Base-by-base conservation (phyloP, 768 basidiomycete species). In the Mycena capillaripes region DNA sequence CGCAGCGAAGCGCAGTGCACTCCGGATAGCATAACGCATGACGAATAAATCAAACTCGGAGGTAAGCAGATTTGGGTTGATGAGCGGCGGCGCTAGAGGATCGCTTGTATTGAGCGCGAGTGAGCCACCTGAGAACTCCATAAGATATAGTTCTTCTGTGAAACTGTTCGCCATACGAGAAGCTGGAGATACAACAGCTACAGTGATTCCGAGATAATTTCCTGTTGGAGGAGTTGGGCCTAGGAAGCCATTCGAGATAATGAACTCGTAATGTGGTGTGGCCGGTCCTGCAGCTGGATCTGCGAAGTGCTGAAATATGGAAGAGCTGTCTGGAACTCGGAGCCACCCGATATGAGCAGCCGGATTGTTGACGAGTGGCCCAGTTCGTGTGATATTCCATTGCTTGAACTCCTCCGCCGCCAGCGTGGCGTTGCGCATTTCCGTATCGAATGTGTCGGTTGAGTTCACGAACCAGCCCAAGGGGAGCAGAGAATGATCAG, bases 331-430 rank as follows among this genome's bases (percentile, higher is more conserved):
- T 27, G 68, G 68, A 23, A 69, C 16, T 14, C 83, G 73, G 9
- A 79, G 69, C 69, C 75, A 83, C 5, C 74, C 78, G n/a, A 82
- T 64, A 9, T 80, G 79, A 21, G 74, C 76, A 2, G 71, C 42
- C 0, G 78, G 72, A 10, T 72, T 74, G 36, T 78, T 76, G 6
- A 77, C 79, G 34, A 83, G 77, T 1, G 76, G 77, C 0, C 84
- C 83, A 10, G 77, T 77, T 32, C 80, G 72, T 23, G 71, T 81
- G 3, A 58, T 38, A 11, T 79, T 65, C 83, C 84, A 86, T 32
- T 80, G 70, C 6, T 76, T 25, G 0, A 83, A 53, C 23, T 78
- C 72, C 32, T 76, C 75, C 2, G 73, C 72, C 2, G 79, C 66
- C 11, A 78, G 74, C 0, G 78, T 70, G 21, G 78, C 75, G 29